Conservation (phyloP, 768 basidiomycete genomes). For the Roridomyces roridus region DNA sequence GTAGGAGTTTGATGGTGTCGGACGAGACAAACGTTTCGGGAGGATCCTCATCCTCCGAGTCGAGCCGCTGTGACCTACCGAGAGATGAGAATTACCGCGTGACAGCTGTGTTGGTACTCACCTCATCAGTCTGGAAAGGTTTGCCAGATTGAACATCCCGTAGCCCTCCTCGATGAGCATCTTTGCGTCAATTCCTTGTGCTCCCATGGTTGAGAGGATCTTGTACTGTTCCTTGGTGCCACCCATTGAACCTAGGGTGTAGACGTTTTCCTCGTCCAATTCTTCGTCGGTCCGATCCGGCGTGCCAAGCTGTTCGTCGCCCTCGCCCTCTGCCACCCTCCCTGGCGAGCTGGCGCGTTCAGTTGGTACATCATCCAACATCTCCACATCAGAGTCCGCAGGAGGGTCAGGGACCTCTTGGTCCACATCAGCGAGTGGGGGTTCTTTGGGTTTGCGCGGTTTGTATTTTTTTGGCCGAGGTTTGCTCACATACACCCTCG, state of each 20-base stretch:
- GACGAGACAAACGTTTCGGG: conserved; percentile 50
- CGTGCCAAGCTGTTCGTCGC: too few species aligned
- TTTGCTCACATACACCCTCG: background rate
- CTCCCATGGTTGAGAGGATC: conserved; percentile 46
- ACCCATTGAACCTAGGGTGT: conserved; percentile 26
- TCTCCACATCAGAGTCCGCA: too few species aligned
- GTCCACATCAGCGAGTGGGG: background rate
- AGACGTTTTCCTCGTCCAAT: background rate
- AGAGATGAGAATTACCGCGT: too few species aligned
- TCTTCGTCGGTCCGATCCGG: too few species aligned
- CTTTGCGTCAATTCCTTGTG: conserved; percentile 51
- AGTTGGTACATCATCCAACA: too few species aligned
- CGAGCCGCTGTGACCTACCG: conserved; percentile 26
- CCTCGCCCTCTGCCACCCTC: too few species aligned
- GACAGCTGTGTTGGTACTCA: conserved; percentile 27
- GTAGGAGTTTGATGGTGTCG: conserved; percentile 52
- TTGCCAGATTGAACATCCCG: conserved; percentile 53
- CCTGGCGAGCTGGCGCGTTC: too few species aligned
- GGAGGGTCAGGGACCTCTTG: background rate
- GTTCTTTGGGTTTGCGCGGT: conserved; percentile 6
- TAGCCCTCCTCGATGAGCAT: conserved; percentile 50
- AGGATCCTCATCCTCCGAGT: conserved; percentile 30
- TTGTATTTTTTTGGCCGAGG: conserved; percentile 11
- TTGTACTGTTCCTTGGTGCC: conserved; percentile 55
- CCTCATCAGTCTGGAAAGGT: conserved; percentile 46